These are phyloP conservation scores for Lentinula raphanica DNA, from an alignment of 768 basidiomycete genomes.

Conservation along the genomic window DNA sequence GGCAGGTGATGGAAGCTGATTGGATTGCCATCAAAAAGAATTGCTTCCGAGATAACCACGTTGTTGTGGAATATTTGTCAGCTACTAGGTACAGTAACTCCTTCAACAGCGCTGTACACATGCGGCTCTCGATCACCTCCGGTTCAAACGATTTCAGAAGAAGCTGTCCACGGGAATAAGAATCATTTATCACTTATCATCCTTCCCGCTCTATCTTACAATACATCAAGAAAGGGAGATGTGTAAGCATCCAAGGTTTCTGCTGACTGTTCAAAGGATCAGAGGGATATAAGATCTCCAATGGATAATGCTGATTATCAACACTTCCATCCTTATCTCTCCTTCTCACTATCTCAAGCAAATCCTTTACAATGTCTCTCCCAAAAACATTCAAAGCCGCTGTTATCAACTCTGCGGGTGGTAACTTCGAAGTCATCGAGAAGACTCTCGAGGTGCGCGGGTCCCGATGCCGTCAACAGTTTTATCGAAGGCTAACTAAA, in stretches of 20 bases:
- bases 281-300: not conserved
- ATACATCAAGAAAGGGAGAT: not conserved
- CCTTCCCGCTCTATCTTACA: not conserved
- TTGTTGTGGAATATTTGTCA: no score
- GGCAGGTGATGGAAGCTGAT: not conserved
- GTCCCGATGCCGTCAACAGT: not conserved
- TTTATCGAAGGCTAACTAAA: not conserved
- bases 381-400: slow-evolving; percentile 4
- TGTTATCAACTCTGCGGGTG: not conserved
- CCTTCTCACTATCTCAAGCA: not conserved
- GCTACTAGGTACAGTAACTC: not conserved
- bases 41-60: not conserved
- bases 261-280: not conserved
- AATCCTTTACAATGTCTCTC: not conserved
- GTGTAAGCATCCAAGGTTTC: not conserved
- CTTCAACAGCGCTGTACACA: not conserved
- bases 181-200: not conserved
- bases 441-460: not conserved
- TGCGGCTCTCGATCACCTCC: not conserved
- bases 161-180: not conserved
- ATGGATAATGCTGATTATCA: not conserved
- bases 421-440: not conserved
- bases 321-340: not conserved
- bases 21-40: not conserved
- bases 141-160: not conserved